Conservation (phyloP, 2,329 filamentous ascomycete genomes). For the Lasiodiplodia theobromae region DNA sequence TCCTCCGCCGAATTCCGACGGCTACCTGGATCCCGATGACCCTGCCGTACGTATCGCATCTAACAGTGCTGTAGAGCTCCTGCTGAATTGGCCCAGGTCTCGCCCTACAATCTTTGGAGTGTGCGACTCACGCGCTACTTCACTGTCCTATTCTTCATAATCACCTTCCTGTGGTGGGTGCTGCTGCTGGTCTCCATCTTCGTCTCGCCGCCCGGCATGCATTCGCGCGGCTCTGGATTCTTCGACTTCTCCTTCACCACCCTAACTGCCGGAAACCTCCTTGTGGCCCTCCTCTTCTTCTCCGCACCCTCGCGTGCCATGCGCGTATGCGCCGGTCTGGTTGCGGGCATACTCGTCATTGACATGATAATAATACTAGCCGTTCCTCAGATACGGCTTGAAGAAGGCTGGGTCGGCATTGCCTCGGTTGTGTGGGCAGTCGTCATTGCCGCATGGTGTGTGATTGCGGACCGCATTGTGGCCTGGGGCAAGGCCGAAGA, state of each 20-base stretch:
- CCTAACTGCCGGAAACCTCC: conserved; percentile 76
- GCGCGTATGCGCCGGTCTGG: conserved; percentile 73
- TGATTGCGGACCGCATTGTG: conserved; percentile 81
- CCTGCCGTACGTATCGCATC: conserved; percentile 68
- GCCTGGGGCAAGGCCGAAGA: conserved; percentile 92
- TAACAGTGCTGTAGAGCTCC: too few species aligned
- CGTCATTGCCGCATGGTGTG: conserved; percentile 78
- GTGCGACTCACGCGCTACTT: conserved; percentile 81
- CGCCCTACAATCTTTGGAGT: conserved; percentile 94
- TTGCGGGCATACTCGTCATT: conserved; percentile 71
- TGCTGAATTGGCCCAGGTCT: conserved; percentile 58
- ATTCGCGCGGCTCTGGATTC: conserved; percentile 90
- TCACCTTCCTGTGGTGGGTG: conserved; percentile 92
- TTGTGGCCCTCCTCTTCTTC: conserved; percentile 86
- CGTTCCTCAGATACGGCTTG: conserved; percentile 75
- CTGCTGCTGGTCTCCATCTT: conserved; percentile 88
- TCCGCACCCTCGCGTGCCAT: conserved; percentile 80
- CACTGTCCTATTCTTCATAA: conserved; percentile 75
- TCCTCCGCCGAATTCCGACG: conserved; percentile 66
- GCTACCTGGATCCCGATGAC: conserved; percentile 78
- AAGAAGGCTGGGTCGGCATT: conserved; percentile 93
- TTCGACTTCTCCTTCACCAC: conserved; percentile 85
- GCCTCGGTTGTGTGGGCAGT: conserved; percentile 84
- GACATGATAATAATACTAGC: conserved; percentile 81
- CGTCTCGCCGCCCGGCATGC: conserved; percentile 85